These are phyloP conservation scores for Lepiota venenata DNA, from an alignment of 768 basidiomycete genomes.

Conservation along the genomic window DNA sequence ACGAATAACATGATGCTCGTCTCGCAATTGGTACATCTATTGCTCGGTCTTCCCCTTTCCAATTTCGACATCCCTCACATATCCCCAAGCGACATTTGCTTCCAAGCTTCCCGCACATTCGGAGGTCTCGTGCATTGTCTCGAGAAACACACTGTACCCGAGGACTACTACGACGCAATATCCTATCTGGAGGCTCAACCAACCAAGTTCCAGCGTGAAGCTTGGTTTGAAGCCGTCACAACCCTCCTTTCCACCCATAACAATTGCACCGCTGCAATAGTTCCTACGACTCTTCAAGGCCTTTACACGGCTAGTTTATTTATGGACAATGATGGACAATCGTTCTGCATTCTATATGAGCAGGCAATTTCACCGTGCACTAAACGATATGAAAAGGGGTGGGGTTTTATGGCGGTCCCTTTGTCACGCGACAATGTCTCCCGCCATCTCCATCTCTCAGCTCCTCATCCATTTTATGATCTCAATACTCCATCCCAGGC, in stretches of 20 bases:
- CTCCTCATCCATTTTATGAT: constrained; percentile 43
- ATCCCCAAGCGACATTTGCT: not conserved
- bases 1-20: not conserved
- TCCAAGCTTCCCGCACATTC: not conserved
- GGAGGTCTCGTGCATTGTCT: constrained; percentile 22
- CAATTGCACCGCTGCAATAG: constrained; percentile 25
- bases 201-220: constrained; percentile 18
- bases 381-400: constrained; percentile 27
- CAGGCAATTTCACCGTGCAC: constrained; percentile 12
- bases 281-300: constrained; percentile 24
- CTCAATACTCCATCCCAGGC: constrained; percentile 36
- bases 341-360: constrained; percentile 32
- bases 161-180: constrained; percentile 22
- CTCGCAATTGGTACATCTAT: not conserved
- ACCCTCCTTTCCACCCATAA: constrained; percentile 27
- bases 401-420: constrained; percentile 33
- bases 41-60: not conserved
- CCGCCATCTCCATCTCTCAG: constrained; percentile 37
- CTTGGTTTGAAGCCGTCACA: constrained; percentile 24
- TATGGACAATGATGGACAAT: constrained; percentile 18
- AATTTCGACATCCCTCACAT: not conserved
- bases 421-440: constrained; percentile 18
- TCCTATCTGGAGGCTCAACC: constrained; percentile 33
- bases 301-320: constrained; percentile 26
- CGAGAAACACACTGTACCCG: constrained; percentile 26